Base-by-base conservation (phyloP, 148 eudicot species). In the Drosera capensis region DNA sequence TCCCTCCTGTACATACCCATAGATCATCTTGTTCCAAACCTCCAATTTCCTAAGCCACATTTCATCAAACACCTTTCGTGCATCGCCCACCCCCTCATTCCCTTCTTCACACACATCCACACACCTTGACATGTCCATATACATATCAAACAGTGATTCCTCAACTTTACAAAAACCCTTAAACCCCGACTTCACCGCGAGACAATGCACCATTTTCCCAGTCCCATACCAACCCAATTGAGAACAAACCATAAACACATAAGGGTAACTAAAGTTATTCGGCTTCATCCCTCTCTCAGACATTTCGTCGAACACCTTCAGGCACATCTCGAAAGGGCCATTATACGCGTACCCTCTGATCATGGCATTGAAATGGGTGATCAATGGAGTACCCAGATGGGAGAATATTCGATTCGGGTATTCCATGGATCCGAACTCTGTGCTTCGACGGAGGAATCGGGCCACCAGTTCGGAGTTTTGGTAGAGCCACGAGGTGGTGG, bases 211-310 rank as follows among this genome's bases (percentile, higher is more conserved):
- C 21, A 18, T 43, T 26, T 14, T 28, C 20, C 68, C 67, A 3
- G 11, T 16, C 15, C 22, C 20, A 43, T 31, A 47, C 51, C 44
- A 51, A 24, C 68, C 62, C 67, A 57, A 19, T 2, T 25, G 51
- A 36, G 58, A 57, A 29, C 72, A 67, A 1, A 55, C 46, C 42
- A 41, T 49, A 8, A 67, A 25, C 23, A 62, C 72, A 48, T 56
- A 67, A 14, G 72, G 72, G 64, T 67, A 68, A 7, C 63, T 68
- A 40, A 56, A 62, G 36, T 68, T 68, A 49, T 68, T 62, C 14
- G 72, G 59, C 52, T 45, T 43, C 12, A 68, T 56, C 28, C 56
- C 64, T 57, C 64, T 57, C 26, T 36, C 54, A 51, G 39, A 26
- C 72, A 68, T 68, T 48, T 68, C 52, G 36, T 47, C 54, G 11